A percentile compares a stretch with the other conserved stretches of the same genome.
Evolutionary conservation across 305 asterid species (phyloP).

Genomic region (Andrographis paniculata): DNA sequence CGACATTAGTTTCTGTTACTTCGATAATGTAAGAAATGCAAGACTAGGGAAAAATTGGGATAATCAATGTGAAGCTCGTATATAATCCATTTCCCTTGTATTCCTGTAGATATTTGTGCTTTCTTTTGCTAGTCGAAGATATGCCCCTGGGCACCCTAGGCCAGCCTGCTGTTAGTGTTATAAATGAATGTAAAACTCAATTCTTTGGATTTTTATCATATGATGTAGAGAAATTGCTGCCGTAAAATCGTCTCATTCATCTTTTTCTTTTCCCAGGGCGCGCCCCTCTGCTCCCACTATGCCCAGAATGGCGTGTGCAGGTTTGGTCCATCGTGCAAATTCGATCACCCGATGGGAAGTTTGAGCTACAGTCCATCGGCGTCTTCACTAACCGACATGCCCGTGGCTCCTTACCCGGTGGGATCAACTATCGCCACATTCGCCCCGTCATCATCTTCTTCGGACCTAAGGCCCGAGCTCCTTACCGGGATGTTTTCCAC

Average conservation of each 20-base stretch:
- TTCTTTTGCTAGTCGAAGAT: no score
- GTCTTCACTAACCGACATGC: slow-evolving; percentile 87
- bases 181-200: no score
- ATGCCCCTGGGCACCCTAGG: no score
- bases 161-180: no score
- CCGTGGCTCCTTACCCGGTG: slow-evolving; percentile 82
- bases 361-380: slow-evolving; percentile 84
- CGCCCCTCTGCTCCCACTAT: slow-evolving; percentile 74
- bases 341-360: slow-evolving; percentile 77
- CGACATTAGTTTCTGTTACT: no score
- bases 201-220: no score
- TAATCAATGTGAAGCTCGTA: no score
- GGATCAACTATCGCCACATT: slow-evolving; percentile 61
- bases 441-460: slow-evolving; percentile 83
- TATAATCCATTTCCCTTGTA: no score
- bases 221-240: no score
- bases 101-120: no score
- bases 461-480: slow-evolving; percentile 58
- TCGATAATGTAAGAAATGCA: no score
- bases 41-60: no score
- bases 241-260: neutral
- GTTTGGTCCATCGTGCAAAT: slow-evolving; percentile 87
- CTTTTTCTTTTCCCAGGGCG: slow-evolving; percentile 52
- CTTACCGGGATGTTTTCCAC: slow-evolving; percentile 48
- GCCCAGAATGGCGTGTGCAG: slow-evolving; percentile 81